Evolutionary conservation across 768 basidiomycete species (phyloP), one percentile per base, ranked within the genome.

Genomic region (Leccinum uliginosum): DNA sequence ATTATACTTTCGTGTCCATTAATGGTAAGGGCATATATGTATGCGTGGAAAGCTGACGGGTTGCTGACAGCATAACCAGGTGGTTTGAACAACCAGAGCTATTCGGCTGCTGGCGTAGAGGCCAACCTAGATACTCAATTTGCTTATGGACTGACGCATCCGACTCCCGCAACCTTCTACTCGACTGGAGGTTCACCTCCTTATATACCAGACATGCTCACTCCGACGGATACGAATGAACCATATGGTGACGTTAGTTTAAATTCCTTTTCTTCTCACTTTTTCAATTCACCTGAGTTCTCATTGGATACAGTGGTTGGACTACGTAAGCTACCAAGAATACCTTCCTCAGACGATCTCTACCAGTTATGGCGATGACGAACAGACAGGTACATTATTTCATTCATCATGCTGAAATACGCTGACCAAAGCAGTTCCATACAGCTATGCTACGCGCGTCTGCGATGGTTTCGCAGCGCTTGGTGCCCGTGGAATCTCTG

Each of bases 301-400:
- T 32, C 27, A 27, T 53, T 67, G 59, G 55, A 53, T 51, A 21
- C 62, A 85, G 75, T 89, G 87, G 87, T 70, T 90, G n/a, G 76
- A 84, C 44, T 84, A 78, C 56, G 67, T 88, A 17, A 71, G 81
- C 0, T 62, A 59, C 11, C 77, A 80, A 19, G 51, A 71, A 9
- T 66, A 73, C 43, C 69, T 79, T 2, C 85, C 87, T 12, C 78
- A 81, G 59, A 75, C 82, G 6, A 87, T 91, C 40, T 86, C 86
- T 0, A 89, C 85, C 0, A 86, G 84, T 60, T 90, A 90, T 65
- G 85, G 79, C 4, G 87, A 90, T 48, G 78, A 82, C 56, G 89
- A 91, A 55, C 86, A 87, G 65, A 83, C 86, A 27, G 81, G 85
- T 85, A 38, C n/a, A 6, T 21, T 30, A 0, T 45, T 46, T 29